Percentiles rank a stretch among this genome's conserved stretches.
Evolutionary conservation across 1,139 yeast genomes (phyloP).

Genomic region (Eremothecium coryli): DNA sequence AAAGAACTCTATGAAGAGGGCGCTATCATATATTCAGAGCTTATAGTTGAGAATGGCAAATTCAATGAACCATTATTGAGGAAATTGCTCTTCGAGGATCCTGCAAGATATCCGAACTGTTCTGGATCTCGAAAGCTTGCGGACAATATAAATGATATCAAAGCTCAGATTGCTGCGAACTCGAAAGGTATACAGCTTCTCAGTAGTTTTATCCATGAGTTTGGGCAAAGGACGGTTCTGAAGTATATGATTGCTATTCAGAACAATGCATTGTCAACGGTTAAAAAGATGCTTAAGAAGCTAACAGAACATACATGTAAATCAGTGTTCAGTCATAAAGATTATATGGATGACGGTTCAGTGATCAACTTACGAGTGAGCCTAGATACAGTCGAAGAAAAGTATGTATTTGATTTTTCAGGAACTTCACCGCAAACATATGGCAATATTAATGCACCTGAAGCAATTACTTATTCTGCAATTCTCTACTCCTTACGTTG

Average conservation of each 20-base stretch:
- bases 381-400: conserved; percentile 33
- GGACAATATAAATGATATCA: conserved; percentile 42
- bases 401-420: conserved; percentile 38
- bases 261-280: conserved; percentile 37
- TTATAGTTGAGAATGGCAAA: conserved; percentile 34
- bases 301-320: conserved; percentile 24
- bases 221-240: conserved; percentile 31
- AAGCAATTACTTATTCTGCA: conserved; percentile 73
- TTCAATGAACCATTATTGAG: conserved; percentile 37
- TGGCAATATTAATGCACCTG: conserved; percentile 57
- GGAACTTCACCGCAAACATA: conserved; percentile 52
- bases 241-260: conserved; percentile 42
- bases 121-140: conserved; percentile 40
- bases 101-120: conserved; percentile 38
- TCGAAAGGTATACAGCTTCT: conserved; percentile 39
- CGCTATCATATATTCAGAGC: conserved; percentile 38
- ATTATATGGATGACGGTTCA: conserved; percentile 43
- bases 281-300: conserved; percentile 31
- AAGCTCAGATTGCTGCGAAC: conserved; percentile 43
- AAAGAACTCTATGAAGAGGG: conserved; percentile 42
- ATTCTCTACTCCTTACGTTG: conserved; percentile 69
- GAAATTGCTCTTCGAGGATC: conserved; percentile 33
- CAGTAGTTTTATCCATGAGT: conserved; percentile 33
- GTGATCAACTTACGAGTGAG: conserved; percentile 34
- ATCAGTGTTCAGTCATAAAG: conserved; percentile 30